phyloP scores from a whole-genome alignment of 768 basidiomycete genomes.

The Cystobasidium onofrii region DNA sequence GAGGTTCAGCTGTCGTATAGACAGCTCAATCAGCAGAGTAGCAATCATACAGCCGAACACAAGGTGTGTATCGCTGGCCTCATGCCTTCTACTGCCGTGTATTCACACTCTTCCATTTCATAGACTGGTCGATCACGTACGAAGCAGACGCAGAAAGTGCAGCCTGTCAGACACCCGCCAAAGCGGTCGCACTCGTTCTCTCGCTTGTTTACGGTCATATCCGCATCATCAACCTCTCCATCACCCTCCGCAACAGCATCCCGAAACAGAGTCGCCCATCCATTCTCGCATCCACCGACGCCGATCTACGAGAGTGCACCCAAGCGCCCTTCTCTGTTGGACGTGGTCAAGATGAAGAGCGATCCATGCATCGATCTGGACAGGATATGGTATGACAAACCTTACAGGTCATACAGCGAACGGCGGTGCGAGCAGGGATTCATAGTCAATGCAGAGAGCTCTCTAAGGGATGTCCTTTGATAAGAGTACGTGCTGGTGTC shows the following conservation, averaged over 20 bases:
- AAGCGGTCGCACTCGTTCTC: neutral
- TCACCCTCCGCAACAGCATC: neutral
- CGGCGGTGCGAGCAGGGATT: neutral
- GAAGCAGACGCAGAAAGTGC: neutral
- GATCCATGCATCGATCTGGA: neutral
- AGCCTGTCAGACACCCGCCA: neutral
- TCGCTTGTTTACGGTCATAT: neutral
- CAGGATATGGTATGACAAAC: neutral
- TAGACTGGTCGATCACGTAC: neutral
- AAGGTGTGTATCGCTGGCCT: neutral
- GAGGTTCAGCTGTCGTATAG: neutral
- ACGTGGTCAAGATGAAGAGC: neutral
- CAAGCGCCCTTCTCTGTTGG: neutral
- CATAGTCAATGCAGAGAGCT: neutral
- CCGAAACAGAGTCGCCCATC: neutral
- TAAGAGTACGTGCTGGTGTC: neutral
- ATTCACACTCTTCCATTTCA: neutral
- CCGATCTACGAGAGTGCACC: neutral
- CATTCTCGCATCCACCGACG: neutral
- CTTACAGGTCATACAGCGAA: neutral
- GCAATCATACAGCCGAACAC: neutral
- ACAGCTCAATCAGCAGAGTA: neutral
- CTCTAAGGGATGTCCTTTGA: constrained; percentile 17
- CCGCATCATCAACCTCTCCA: neutral
- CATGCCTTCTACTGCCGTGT: neutral